phyloP scores from a whole-genome alignment of 2,329 filamentous ascomycete genomes.

The Colletotrichum sp. region DNA sequence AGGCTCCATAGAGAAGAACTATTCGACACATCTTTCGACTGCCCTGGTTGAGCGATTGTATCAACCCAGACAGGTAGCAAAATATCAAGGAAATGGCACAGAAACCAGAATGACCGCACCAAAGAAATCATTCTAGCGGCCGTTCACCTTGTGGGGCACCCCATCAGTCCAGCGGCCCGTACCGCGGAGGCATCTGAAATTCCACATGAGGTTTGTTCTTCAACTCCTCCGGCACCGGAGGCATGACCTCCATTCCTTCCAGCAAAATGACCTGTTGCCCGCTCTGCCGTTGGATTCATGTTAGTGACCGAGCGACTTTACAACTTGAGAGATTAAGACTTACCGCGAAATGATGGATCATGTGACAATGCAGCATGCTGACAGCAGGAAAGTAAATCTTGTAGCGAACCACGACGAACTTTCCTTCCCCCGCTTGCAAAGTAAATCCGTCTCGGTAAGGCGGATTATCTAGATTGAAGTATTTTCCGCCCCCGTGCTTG shows the following conservation, averaged over 20 bases:
- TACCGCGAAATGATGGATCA: constrained; percentile 11
- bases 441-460: constrained; percentile 3
- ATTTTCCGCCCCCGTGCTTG: background rate
- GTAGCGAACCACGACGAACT: constrained; percentile 1
- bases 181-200: background rate
- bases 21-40: fast-evolving
- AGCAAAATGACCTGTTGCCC: constrained; percentile 1
- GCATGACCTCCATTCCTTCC: constrained; percentile 12
- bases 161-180: background rate
- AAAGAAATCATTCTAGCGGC: background rate
- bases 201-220: constrained; percentile 6
- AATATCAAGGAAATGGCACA: background rate
- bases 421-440: background rate
- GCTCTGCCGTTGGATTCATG: background rate
- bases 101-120: background rate
- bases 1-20: fast-evolving
- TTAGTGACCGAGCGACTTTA: background rate
- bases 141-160: fast-evolving
- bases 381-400: background rate
- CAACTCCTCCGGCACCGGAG: background rate
- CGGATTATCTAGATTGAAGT: background rate
- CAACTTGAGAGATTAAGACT: background rate
- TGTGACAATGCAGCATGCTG: constrained; percentile 14
- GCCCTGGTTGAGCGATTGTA: fast-evolving
- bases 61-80: fast-evolving